Evolutionary conservation across 306 rosid genomes (phyloP).

Genomic region (Cicer arietinum): DNA sequence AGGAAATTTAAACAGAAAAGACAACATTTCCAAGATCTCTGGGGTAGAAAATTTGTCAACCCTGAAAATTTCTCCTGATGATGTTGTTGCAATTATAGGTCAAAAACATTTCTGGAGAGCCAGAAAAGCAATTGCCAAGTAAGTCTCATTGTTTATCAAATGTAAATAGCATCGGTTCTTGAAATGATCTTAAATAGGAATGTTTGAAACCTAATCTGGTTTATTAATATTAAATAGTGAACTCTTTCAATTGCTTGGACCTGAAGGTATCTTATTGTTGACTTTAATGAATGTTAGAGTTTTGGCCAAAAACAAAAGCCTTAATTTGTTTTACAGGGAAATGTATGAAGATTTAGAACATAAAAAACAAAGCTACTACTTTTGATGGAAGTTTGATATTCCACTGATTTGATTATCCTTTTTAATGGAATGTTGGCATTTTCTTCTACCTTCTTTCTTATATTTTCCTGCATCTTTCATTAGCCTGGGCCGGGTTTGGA

Average conservation of each 20-base stretch:
- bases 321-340: slow-evolving; percentile 13
- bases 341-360: slow-evolving; percentile 28
- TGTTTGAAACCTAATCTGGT: slow-evolving; percentile 32
- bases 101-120: slow-evolving; percentile 98
- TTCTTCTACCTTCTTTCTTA: slow-evolving; percentile 1
- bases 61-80: slow-evolving; percentile 76
- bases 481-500: slow-evolving; percentile 18
- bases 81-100: slow-evolving; percentile 84
- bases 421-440: slow-evolving; percentile 36
- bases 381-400: slow-evolving; percentile 37
- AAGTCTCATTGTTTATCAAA: slow-evolving; percentile 49
- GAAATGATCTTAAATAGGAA: slow-evolving; percentile 35
- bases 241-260: slow-evolving; percentile 30
- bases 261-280: slow-evolving; percentile 34
- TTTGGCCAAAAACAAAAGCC: slow-evolving; percentile 30
- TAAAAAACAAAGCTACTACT: background rate
- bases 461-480: slow-evolving; percentile 14
- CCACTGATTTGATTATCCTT: slow-evolving; percentile 25
- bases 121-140: slow-evolving; percentile 86
- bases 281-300: slow-evolving; percentile 17
- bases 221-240: slow-evolving; percentile 9
- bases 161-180: slow-evolving; percentile 33
- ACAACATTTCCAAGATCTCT: slow-evolving; percentile 70
- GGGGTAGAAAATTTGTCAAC: slow-evolving; percentile 64
- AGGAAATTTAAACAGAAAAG: slow-evolving; percentile 63